Base-by-base conservation (phyloP, 805 yeast species). In the Candida ipomoeae region DNA sequence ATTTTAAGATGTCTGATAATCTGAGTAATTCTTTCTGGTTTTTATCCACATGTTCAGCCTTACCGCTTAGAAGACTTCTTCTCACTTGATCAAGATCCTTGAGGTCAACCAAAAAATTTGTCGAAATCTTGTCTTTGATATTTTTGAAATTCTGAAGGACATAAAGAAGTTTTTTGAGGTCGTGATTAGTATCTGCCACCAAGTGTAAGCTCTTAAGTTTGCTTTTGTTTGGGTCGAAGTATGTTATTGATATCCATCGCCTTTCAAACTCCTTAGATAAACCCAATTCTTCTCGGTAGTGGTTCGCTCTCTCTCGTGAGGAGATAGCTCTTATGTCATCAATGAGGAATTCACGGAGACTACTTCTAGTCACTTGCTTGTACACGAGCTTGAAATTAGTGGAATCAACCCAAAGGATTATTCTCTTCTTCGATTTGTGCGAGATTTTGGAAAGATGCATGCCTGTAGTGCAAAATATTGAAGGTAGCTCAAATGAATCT, bases 211-310 rank as follows among this genome's bases (percentile, higher is more conserved):
- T 87, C 59, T 89, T 87, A 41, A 89, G 70, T 62, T 85, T 87
- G 46, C 79, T 74, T 48, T 78, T 82, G 5, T 79, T 73, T 6
- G 77, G 74, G 54, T 81, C 78, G 50, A 75, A 79, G 62, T 89
- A 92, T 11, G 89, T 81, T 32, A 92, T 79, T 0, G 96, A 84
- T 0, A 89, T 76, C 99, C 99, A 92, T 7, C 80, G 67, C 11
- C 74, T 71, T 40, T 82, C 81, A 48, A 77, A 79, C 46, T 85
- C 89, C 34, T 81, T 70, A 1, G 90, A 79, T 1, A 89, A 78
- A 35, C 85, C 83, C 57, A 88, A 80, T 65, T 90, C 96, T 62
- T 91, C 96, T 53, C 96, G 70, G 62, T 90, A 92, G 57, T 89
- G 88, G 34, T 79, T 77, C 1, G 97, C 97, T 59, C 86, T 88